phyloP scores from a whole-genome alignment of 352 stramenopile genomes.

The Pythium coloratum region DNA sequence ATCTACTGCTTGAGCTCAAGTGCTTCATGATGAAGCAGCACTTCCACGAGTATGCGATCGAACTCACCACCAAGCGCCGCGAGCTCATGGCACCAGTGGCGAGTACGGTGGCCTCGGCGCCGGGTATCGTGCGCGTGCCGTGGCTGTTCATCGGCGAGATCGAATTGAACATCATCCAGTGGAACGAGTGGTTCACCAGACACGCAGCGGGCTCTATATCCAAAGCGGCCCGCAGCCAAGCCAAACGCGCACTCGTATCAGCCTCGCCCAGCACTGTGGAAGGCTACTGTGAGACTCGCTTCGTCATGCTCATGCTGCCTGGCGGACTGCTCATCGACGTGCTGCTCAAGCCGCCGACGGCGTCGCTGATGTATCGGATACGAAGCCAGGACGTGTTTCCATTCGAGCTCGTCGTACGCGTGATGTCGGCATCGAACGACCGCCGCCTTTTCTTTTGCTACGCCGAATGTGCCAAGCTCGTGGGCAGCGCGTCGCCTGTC shows the following conservation, averaged over 20 bases:
- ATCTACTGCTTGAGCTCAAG: conserved; percentile 24
- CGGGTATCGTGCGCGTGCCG: conserved; percentile 38
- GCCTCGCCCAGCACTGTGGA: conserved; percentile 21
- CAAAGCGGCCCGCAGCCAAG: conserved; percentile 15
- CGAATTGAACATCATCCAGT: conserved; percentile 58
- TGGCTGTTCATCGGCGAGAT: conserved; percentile 60
- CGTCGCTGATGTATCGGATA: conserved; percentile 22
- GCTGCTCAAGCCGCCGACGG: conserved; percentile 23
- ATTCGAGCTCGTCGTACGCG: conserved; percentile 42
- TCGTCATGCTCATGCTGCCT: conserved; percentile 66
- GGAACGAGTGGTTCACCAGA: conserved; percentile 64
- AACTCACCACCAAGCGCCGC: conserved; percentile 1
- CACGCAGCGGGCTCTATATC: conserved; percentile 30
- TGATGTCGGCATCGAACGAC: conserved; percentile 45
- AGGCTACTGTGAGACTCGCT: conserved; percentile 53
- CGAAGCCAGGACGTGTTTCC: conserved; percentile 22
- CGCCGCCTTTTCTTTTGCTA: conserved; percentile 48
- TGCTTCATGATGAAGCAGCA: conserved; percentile 29
- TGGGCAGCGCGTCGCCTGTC: conserved; percentile 36
- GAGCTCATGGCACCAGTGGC: conserved; percentile 6
- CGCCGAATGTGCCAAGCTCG: conserved; percentile 62
- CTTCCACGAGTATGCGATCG: conserved; percentile 31
- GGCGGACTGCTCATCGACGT: conserved; percentile 39
- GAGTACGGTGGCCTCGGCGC: not conserved
- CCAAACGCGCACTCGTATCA: not conserved